phyloP scores from a whole-genome alignment of 768 basidiomycete species.

The Trametes maxima region DNA sequence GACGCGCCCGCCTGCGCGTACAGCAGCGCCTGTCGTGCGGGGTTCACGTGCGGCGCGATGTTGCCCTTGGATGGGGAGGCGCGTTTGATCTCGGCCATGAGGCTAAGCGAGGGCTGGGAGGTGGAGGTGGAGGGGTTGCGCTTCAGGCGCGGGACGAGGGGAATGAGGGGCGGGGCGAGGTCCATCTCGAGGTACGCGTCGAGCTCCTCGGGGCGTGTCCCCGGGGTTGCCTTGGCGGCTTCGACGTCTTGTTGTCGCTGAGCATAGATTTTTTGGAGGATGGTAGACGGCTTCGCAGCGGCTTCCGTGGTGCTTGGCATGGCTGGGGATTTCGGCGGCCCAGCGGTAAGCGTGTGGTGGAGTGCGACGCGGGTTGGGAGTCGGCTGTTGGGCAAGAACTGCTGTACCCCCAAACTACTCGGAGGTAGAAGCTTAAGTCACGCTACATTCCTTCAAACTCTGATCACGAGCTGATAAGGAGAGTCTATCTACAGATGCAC shows the following conservation, averaged over 20 bases:
- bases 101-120: slow-evolving; percentile 38
- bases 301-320: no score
- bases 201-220: slow-evolving; percentile 74
- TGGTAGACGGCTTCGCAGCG: slow-evolving; percentile 61
- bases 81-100: slow-evolving; percentile 97
- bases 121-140: slow-evolving; percentile 26
- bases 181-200: slow-evolving; percentile 78
- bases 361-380: no score
- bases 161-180: slow-evolving; percentile 79
- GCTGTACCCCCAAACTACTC: no score
- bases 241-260: slow-evolving; percentile 84
- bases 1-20: slow-evolving; percentile 95
- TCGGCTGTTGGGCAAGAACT: no score
- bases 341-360: no score
- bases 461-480: no score
- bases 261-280: slow-evolving; percentile 83
- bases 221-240: slow-evolving; percentile 73
- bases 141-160: slow-evolving; percentile 70
- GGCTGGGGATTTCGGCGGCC: no score
- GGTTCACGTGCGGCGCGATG: slow-evolving; percentile 80
- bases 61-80: slow-evolving; percentile 96
- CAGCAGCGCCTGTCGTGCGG: slow-evolving; percentile 85
- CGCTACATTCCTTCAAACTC: no score
- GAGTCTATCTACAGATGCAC: slow-evolving; percentile 3
- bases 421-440: no score